Evolutionary conservation across 2,329 filamentous ascomycete species (phyloP), one percentile per base, ranked within the genome.

Genomic region (Elsinoe fawcettii): DNA sequence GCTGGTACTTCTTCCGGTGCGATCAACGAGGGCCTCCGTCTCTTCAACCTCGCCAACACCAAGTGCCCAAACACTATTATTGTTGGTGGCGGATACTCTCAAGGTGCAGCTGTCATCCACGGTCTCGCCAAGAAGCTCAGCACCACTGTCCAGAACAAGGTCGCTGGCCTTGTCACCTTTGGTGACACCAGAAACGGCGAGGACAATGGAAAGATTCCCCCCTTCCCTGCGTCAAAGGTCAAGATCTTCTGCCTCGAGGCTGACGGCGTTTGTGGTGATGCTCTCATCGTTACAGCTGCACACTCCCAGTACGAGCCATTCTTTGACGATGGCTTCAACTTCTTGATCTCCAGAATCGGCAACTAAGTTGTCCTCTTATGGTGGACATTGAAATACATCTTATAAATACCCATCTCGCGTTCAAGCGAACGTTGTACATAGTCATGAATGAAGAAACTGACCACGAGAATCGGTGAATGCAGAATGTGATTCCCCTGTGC

Each of bases 171-270:
- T 1, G 70, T 73, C 23, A 63, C 73, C 9, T 74, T 71, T 49
- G 71, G 72, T 14, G 71, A 74, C 63, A 74, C 72, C 5, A 65
- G 67, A 59, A 74, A 74, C 54, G 49, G 56, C 51, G 71, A 73
- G 63, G 70, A 72, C 53, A 56, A 58, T 22, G 70, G 71, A 14
- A 58, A 62, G 8, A 72, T 74, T 41, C 62, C 64, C 0, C 63
- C 62, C 43, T 73, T 69, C 55, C 69, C 71, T n/a, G 23, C 41
- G 4, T n/a, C 41, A n/a, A 65, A 65, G 46, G 60, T 66, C 49
- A 64, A 64, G 57, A 61, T 65, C 49, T 67, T 65, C 60, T 69
- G 67, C 53, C 63, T 62, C 36, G 23, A 59, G 11, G 63, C 60
- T n/a, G 67, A 69, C 32, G 62, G 62, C 30, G 66, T 69, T 23